Percentiles rank a stretch among this genome's conserved stretches.
phyloP scores from a whole-genome alignment of 257 asterid genomes.

The Penstemon barbatus region DNA sequence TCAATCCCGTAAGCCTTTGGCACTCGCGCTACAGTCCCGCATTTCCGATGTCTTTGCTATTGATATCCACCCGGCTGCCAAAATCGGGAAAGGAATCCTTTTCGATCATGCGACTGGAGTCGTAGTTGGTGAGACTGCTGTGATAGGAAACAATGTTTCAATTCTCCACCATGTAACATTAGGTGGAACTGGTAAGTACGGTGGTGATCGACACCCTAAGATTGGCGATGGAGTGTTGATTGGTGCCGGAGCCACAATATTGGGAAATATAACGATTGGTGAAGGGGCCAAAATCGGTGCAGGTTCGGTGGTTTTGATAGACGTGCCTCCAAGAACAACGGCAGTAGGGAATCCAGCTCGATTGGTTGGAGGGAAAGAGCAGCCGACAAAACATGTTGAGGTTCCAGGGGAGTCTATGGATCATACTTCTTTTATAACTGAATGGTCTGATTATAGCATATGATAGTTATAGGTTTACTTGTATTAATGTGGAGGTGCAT shows the following conservation, averaged over 20 bases:
- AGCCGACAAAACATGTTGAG: constrained; percentile 51
- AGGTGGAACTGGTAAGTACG: constrained; percentile 67
- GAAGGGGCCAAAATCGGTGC: constrained; percentile 85
- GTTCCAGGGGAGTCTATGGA: constrained; percentile 65
- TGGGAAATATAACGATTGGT: constrained; percentile 64
- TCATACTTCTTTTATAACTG: constrained; percentile 56
- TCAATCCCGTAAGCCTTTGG: constrained; percentile 57
- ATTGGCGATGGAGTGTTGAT: constrained; percentile 76
- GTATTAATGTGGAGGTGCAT: too few relatives aligned
- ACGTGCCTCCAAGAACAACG: constrained; percentile 71
- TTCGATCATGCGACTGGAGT: constrained; percentile 82
- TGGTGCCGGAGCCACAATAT: constrained; percentile 68
- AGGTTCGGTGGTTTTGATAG: constrained; percentile 62
- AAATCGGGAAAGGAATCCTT: constrained; percentile 62
- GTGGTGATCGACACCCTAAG: constrained; percentile 73
- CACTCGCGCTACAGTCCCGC: constrained; percentile 68
- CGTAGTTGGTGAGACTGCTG: constrained; percentile 76
- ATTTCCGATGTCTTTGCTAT: constrained; percentile 70
- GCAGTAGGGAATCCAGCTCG: constrained; percentile 77
- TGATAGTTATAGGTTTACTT: neutral
- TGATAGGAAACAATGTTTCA: constrained; percentile 72
- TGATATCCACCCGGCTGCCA: constrained; percentile 76
- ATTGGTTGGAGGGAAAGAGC: constrained; percentile 52
- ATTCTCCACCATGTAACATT: constrained; percentile 72
- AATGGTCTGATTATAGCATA: constrained; percentile 57